Evolutionary conservation across 2,329 filamentous ascomycete species (phyloP), one percentile per base, ranked within the genome.

Genomic region (Claviceps monticola): DNA sequence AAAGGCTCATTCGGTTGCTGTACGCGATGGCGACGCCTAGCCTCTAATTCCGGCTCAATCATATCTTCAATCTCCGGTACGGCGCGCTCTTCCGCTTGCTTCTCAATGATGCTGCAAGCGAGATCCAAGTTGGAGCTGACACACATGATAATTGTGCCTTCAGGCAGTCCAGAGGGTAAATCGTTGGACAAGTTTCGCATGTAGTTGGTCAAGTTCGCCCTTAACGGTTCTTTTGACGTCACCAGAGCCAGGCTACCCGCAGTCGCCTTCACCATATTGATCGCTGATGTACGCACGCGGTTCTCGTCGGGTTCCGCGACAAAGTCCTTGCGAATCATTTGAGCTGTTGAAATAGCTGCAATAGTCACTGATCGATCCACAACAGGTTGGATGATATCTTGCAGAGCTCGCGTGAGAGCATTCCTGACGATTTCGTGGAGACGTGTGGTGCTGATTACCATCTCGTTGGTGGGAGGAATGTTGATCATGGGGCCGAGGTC

Each of bases 281-380:
- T 83, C 3, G 93, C 91, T 36, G 90, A 86, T 49, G 83, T 85
- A 50, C 89, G 84, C 51, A 97, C 78, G 55, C 88, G 86, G 57
- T 87, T 86, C 68, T 95, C 88, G 61, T 96, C 89, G 2, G 84
- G 81, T 62, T 98, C 94, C 51, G 90, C 94, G 0, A 88, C 86
- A 64, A 97, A 98, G 65, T 98, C 93, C 65, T 98, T 98, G 59
- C 87, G 83, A 43, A 98, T 87, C 69, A 98, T 86, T 66, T 97
- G 89, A 55, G 89, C 86, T 0, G 94, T 96, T 2, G 91, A 95
- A 54, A 98, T 97, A 1, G 91, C 91, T 46, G 93, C 93, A 64
- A 98, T 98, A 0, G 94, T 97, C 41, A 98, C 91, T 2, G 93
- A 98, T 51, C 93, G 81, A 66, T 98, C 94, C 14, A 98, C 94